Percentiles rank a stretch among this genome's conserved stretches.
Evolutionary conservation across 2,329 filamentous ascomycete species (phyloP).

Genomic region (Arthrobotrys conoides): DNA sequence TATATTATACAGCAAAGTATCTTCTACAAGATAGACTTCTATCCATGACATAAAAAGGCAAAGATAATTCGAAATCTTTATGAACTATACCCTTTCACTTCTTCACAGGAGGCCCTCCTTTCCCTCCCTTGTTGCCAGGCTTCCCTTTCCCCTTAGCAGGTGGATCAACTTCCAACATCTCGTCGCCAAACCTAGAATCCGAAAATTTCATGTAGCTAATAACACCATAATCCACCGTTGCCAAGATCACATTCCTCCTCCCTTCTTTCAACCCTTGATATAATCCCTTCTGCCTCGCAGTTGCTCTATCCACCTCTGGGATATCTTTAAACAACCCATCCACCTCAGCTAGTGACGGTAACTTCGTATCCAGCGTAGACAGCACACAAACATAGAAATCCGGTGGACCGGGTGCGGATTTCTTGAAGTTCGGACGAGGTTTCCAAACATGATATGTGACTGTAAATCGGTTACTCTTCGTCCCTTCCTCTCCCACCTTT

Average conservation of each 20-base stretch:
- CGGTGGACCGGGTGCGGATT: slow-evolving; percentile 81
- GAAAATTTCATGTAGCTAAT: slow-evolving; percentile 87
- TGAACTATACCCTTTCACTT: background rate
- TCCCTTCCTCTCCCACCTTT: slow-evolving; percentile 67
- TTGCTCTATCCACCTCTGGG: slow-evolving; percentile 73
- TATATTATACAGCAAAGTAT: background rate
- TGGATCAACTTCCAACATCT: slow-evolving; percentile 76
- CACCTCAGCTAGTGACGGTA: slow-evolving; percentile 82
- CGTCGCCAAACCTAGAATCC: slow-evolving; percentile 83
- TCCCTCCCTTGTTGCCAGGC: slow-evolving; percentile 64
- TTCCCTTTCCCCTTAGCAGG: slow-evolving; percentile 66
- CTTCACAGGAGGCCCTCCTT: slow-evolving; percentile 65
- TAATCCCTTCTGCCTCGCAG: slow-evolving; percentile 71
- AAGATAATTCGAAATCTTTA: background rate
- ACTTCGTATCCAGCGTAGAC: slow-evolving; percentile 77
- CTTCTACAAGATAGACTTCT: too few relatives aligned
- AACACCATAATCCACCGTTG: slow-evolving; percentile 89
- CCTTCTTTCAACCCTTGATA: slow-evolving; percentile 88
- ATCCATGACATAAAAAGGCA: background rate
- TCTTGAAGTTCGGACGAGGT: slow-evolving; percentile 78
- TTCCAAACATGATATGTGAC: slow-evolving; percentile 89
- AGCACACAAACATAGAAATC: slow-evolving; percentile 89
- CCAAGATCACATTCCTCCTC: slow-evolving; percentile 84
- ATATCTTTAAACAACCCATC: slow-evolving; percentile 79
- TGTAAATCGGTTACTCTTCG: slow-evolving; percentile 70